Evolutionary conservation across 1,139 yeast species (phyloP).

Genomic region (Debaryomyces robertsiae): DNA sequence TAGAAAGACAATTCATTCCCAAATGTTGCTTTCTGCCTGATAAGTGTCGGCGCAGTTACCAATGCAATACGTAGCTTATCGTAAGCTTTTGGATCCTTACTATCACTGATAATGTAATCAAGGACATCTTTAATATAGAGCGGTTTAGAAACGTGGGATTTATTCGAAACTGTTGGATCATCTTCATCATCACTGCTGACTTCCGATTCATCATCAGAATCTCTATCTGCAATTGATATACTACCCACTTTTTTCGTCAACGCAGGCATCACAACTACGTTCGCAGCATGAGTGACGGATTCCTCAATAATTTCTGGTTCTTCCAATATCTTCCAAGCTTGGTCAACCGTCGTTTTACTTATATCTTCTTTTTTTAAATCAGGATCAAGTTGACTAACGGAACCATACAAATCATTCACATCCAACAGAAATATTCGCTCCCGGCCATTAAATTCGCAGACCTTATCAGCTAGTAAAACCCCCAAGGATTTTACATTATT

Average conservation of each 20-base stretch:
- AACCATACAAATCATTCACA: conserved; percentile 6
- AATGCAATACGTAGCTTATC: conserved; percentile 57
- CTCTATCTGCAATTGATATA: conserved; percentile 13
- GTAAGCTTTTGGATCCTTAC: conserved; percentile 46
- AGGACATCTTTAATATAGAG: conserved; percentile 65
- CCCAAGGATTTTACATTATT: conserved; percentile 45
- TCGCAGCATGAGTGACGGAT: not conserved
- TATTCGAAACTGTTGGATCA: conserved; percentile 47
- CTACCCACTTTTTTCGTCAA: conserved; percentile 1
- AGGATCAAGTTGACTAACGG: not conserved
- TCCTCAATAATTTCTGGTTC: conserved; percentile 7
- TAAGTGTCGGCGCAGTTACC: conserved; percentile 53
- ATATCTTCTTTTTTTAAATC: not conserved
- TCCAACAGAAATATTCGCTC: conserved; percentile 42
- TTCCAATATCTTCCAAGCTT: conserved; percentile 8
- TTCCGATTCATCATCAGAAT: conserved; percentile 25
- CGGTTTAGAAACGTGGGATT: conserved; percentile 48
- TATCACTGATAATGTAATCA: conserved; percentile 51
- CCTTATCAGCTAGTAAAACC: conserved; percentile 47
- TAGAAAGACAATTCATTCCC: conserved; percentile 59
- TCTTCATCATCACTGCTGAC: conserved; percentile 56
- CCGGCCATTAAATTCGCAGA: conserved; percentile 37
- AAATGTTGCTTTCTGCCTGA: conserved; percentile 52
- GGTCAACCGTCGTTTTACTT: conserved; percentile 7
- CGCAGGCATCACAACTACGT: not conserved